Evolutionary conservation across 164 flowering plant species (phyloP), one percentile per base, ranked within the genome.

Genomic region (Vitis labrusca): DNA sequence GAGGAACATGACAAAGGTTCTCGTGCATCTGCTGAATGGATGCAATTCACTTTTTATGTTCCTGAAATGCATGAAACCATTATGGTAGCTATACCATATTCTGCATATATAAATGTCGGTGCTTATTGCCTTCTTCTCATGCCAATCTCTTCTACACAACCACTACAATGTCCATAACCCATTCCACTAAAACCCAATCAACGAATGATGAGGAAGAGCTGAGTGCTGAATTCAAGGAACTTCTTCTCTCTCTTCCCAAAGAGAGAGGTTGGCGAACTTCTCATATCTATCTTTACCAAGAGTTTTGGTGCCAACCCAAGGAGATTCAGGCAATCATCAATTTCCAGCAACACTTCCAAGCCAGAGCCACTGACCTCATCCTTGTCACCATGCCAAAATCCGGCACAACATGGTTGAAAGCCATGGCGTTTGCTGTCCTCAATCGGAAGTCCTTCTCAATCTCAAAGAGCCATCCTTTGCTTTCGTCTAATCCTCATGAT

Each of bases 381-480:
- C 44, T 80, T 0, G 70, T 68, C 72, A 69, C 73, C 23, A 49
- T 67, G 5, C 81, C 83, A 1, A 77, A 80, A 72, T 77, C 83
- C 53, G 83, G 83, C 59, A 80, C 83, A 2, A 80, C 83, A 2
- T 80, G 83, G 83, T 48, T 80, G 5, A 80, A 77, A 64, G 81
- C 81, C 8, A 59, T 80, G 0, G 64, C 65, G 9, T 80, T 74
- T 16, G 67, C 79, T 50, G 56, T 73, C 10, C 64, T 64, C 0
- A 72, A 72, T 27, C 67, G 82, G 2, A 11, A 17, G 10, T n/a
- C 11, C 0, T 60, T 51, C 47, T 30, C 10, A 5, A 27, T 15
- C 8, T n/a, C 7, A 14, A 13, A 69, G 29, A 44, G 47, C 50
- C 71, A 63, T 54, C 77, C 80, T n/a, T 70, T 73, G 59, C 66